Evolutionary conservation across 306 rosid species (phyloP), one percentile per base, ranked within the genome.

Genomic region (Trifolium subterraneum): DNA sequence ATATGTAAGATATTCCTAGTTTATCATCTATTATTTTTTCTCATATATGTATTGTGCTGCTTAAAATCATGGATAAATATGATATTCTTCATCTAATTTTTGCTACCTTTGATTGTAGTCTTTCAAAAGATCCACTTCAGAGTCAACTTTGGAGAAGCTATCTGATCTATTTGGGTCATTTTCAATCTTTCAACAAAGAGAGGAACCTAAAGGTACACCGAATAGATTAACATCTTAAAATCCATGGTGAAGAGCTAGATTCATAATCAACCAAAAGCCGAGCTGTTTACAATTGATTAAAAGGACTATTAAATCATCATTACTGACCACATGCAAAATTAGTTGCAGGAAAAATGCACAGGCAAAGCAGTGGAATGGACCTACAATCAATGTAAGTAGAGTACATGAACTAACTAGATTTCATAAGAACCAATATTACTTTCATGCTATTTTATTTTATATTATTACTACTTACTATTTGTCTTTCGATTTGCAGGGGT

Each of bases 71-170:
- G 25, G 25, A 22, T 22, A 22, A 22, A 22, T 22, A 22, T 48
- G 9, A 5, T 66, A 10, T 55, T 67, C 62, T 68, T 64, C 3
- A 64, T 52, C 44, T 73, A 52, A 68, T 51, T 23, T 62, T 67
- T 67, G 25, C 64, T 56, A 12, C 38, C 14, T 56, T 70, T 72
- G 12, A 65, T 71, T 82, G 65, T 36, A 94, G 98, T 50, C 74
- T 79, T 86, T 92, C 81, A 92, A 73, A 84, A 92, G 97, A 80
- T 95, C 99, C 5, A 71, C 87, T 79, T 95, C 99, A 13, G 99
- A 88, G 77, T 71, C 86, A 51, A 86, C 95, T 47, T 78, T 95
- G 75, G 96, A 95, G 85, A 86, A 90, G 64, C 64, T 92, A 73
- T 88, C 96, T 19, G 84, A 84, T 68, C 81, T 94, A 47, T 82